Evolutionary conservation across 164 flowering plant genomes (phyloP).

Genomic region (Dillenia suffruticosa): DNA sequence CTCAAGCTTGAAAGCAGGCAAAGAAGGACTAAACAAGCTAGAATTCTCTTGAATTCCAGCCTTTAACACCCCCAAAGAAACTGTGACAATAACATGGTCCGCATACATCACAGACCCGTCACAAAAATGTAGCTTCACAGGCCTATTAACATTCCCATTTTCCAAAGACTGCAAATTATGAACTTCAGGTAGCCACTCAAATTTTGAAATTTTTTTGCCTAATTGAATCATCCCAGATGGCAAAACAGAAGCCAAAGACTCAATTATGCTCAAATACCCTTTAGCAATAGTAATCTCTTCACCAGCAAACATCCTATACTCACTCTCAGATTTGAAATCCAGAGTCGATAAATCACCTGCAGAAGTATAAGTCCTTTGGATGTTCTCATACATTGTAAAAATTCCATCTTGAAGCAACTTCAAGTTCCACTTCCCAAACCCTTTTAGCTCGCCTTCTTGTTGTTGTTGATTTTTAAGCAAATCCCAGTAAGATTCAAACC

Average conservation of each 20-base stretch:
- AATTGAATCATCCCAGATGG: conserved; percentile 65
- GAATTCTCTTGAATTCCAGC: conserved; percentile 40
- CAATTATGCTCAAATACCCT: conserved; percentile 68
- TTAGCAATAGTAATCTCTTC: conserved; percentile 92
- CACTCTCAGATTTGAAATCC: conserved; percentile 80
- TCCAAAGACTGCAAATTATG: conserved; percentile 1
- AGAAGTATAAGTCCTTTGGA: conserved; percentile 80
- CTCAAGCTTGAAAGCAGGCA: conserved; percentile 61
- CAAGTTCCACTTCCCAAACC: conserved; percentile 36
- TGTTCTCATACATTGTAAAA: conserved; percentile 72
- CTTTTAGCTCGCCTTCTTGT: conserved; percentile 20
- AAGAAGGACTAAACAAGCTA: conserved; percentile 70
- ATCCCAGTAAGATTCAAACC: conserved; percentile 53
- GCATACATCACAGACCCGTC: conserved; percentile 68
- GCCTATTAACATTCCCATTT: conserved; percentile 28
- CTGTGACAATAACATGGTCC: conserved; percentile 89
- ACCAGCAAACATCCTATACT: conserved; percentile 73
- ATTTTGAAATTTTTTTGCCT: conserved; percentile 47
- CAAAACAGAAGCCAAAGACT: conserved; percentile 63
- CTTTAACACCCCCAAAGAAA: conserved; percentile 89
- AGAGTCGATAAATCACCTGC: conserved; percentile 67
- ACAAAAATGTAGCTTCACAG: conserved; percentile 68
- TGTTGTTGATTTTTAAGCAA: neutral
- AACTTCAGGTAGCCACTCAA: conserved; percentile 59
- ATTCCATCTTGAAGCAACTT: conserved; percentile 56